Base-by-base conservation (phyloP, 768 basidiomycete genomes). In the Leucosporidium yakuticum region DNA sequence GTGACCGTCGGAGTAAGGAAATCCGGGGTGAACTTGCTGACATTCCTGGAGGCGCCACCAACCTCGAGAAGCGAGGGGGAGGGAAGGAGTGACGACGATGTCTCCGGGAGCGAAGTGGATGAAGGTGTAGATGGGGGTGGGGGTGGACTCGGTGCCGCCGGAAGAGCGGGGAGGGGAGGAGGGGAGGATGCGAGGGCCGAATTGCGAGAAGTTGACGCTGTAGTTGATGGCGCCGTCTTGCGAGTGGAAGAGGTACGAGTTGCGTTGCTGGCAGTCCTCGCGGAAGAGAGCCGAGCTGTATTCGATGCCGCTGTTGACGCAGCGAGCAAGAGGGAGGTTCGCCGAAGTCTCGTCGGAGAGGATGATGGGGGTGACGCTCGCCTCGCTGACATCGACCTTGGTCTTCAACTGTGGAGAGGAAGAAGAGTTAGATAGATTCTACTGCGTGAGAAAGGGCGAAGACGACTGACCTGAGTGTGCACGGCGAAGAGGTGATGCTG, bases 41-140 rank as follows among this genome's bases (percentile, higher is more conserved):
- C 64, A 65, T 50, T 65, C 48, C 19, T 65, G 64, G 9, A 50
- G 23, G 20, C 58, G 56, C 64, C 64, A 65, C 64, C 64, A 65
- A 7, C 27, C 34, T 50, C 27, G 9, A 29, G 21, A 23, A 39
- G 50, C 51, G 39, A 65, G n/a, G 7, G 44, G 27, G 15, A 44
- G 8, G 23, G 51, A 47, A 0, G 64, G 58, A 4, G 36, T 14
- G 58, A 60, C 58, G 64, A 60, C 64, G 39, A 65, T 17, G 58
- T 65, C 64, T 34, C 50, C 50, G 6, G 64, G 64, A 17, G 53
- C 58, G 64, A 65, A 65, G 51, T 65, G 64, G 27, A 65, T 20
- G 51, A 60, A 65, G 14, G 58, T 60, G 29, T 27, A 32, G 21
- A 23, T 32, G 25, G 29, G 21, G 20, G 27, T 17, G 39, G 14